Evolutionary conservation across 306 rosid species (phyloP), one percentile per base, ranked within the genome.

Genomic region (Vicia faba): DNA sequence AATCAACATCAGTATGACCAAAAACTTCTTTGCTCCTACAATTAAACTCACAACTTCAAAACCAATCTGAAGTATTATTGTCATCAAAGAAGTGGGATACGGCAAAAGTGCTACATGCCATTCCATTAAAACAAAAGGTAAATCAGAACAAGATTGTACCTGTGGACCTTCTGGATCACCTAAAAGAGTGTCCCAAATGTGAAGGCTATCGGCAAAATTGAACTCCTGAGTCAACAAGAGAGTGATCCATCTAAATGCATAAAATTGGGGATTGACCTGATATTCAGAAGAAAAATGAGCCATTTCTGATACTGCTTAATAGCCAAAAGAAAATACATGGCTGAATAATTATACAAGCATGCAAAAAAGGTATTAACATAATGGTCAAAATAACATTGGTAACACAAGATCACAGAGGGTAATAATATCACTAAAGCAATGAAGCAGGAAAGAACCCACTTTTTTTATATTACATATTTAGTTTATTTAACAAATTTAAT

Each of bases 221-320:
- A 93, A 93, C 70, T 93, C 99, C 81, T 93, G 99, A 64, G 99
- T 93, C 86, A 93, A 79, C 40, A 93, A 89, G 59, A 93, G 99
- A 15, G 99, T 93, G 80, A 93, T 90, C 99, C 99, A 93, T 84
- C 99, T 82, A 93, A 93, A 93, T 40, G 99, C 95, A 79, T 93
- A 93, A 83, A 93, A 93, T 62, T 93, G 99, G 75, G 99, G 99
- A 78, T 93, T 93, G 85, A 93, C 92, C 99, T 93, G 82, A 50
- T 62, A 85, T 75, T 75, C 53, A 40, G 50, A 64, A 73, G 55
- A 75, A 29, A 70, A 76, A 54, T 73, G 55, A 85, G 80, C 69
- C 70, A 58, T 71, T 45, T 71, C 40, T 44, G 70, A 29, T 12
- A 74, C 55, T 9, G 20, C n/a, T 48, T 4, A 28, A 38, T 31